phyloP scores from a whole-genome alignment of 140 eudicot genomes.

The Cichorium intybus region DNA sequence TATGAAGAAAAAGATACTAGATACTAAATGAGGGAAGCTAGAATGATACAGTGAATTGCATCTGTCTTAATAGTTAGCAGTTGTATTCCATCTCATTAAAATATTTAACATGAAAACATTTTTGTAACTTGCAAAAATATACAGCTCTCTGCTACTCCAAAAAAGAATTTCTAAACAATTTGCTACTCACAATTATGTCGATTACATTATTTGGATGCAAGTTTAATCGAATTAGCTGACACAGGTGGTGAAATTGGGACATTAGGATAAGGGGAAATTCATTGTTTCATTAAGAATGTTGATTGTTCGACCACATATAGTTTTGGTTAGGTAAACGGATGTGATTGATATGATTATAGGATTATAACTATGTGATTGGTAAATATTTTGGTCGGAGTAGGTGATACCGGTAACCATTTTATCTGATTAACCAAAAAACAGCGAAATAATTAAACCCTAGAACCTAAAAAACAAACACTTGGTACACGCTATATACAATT shows the following conservation, averaged over 20 bases:
- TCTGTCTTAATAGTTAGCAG: too few species aligned
- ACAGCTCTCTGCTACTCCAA: too few species aligned
- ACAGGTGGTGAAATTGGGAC: background rate
- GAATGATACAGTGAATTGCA: too few species aligned
- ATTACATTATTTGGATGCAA: background rate
- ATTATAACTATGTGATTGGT: background rate
- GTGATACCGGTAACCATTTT: background rate
- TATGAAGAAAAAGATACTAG: too few species aligned
- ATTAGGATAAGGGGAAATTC: background rate
- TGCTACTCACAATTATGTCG: background rate
- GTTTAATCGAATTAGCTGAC: background rate
- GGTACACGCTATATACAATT: background rate
- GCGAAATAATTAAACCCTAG: slow-evolving; percentile 38
- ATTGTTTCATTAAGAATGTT: background rate
- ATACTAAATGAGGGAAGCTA: too few species aligned
- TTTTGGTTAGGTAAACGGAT: background rate
- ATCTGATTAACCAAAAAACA: background rate
- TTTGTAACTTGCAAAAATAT: too few species aligned
- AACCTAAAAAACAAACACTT: slow-evolving; percentile 8
- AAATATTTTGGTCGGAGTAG: background rate
- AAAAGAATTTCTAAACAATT: background rate
- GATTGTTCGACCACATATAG: background rate
- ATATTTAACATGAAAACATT: too few species aligned
- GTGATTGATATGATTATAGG: background rate
- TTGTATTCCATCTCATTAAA: too few species aligned